Evolutionary conservation across 345 rosid species (phyloP).

Genomic region (Salix suchowensis): DNA sequence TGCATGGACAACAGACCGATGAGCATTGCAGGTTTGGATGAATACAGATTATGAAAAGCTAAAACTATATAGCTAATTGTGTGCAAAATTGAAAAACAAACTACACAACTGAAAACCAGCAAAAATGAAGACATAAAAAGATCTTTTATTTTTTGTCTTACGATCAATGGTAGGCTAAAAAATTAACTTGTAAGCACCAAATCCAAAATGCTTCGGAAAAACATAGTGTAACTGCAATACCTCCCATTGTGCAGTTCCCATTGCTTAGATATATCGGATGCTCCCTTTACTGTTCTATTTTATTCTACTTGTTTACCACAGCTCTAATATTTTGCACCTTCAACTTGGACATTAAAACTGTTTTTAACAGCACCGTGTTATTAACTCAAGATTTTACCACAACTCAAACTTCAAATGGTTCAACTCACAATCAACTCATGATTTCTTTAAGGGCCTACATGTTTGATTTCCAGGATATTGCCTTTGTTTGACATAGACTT

Average conservation of each 20-base stretch:
- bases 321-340: neutral
- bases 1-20: constrained; percentile 19
- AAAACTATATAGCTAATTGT: neutral
- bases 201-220: neutral
- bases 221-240: neutral
- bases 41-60: neutral
- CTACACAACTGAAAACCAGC: neutral
- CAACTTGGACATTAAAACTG: neutral
- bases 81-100: neutral
- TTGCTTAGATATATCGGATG: neutral
- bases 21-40: neutral
- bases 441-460: neutral
- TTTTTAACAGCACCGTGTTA: neutral
- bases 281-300: neutral
- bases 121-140: neutral
- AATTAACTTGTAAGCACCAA: neutral
- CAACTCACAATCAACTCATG: neutral
- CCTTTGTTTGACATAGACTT: neutral
- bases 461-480: neutral
- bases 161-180: neutral
- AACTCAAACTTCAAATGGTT: neutral
- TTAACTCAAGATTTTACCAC: neutral
- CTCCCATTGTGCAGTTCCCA: neutral
- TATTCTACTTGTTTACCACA: neutral
- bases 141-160: neutral